phyloP scores from a whole-genome alignment of 139 green algal species.

The Asterochloris sp. region DNA sequence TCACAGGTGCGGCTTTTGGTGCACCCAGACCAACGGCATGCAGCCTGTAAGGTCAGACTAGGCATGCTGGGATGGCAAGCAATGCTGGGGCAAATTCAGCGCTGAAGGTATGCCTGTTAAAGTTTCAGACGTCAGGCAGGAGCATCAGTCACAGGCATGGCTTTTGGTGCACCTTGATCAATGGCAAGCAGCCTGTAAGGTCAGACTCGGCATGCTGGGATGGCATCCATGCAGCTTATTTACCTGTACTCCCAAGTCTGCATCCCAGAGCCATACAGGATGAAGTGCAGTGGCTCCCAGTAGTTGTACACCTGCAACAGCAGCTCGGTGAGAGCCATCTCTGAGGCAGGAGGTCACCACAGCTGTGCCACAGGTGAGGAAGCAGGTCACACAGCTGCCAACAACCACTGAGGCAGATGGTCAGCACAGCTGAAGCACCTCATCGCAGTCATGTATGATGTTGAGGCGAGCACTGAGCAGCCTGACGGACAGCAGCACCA shows the following conservation, averaged over 20 bases:
- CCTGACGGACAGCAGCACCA: slow-evolving; percentile 34
- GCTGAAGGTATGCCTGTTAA: slow-evolving; percentile 26
- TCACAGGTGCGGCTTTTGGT: too few species aligned
- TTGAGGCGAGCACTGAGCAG: slow-evolving; percentile 51
- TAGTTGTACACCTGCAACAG: slow-evolving; percentile 70
- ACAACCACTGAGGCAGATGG: neutral
- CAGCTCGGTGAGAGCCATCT: neutral
- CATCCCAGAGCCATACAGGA: slow-evolving; percentile 72
- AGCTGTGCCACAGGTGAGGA: neutral
- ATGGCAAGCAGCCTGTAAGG: too few species aligned
- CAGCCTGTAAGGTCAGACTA: too few species aligned
- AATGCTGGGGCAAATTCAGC: slow-evolving; percentile 32
- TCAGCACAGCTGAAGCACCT: slow-evolving; percentile 29
- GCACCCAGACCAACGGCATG: too few species aligned
- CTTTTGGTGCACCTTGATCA: too few species aligned
- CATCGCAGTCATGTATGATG: slow-evolving; percentile 90
- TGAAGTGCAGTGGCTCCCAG: slow-evolving; percentile 86
- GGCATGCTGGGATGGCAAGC: too few species aligned
- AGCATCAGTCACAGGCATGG: too few species aligned
- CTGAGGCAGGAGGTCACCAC: neutral
- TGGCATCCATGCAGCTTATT: too few species aligned
- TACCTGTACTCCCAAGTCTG: slow-evolving; percentile 90
- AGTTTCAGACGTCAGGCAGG: too few species aligned
- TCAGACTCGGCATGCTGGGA: too few species aligned
- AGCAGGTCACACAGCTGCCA: neutral